Percentiles rank a stretch among this genome's conserved stretches.
Evolutionary conservation across 805 yeast genomes (phyloP).

Genomic region (Metschnikowia similis): DNA sequence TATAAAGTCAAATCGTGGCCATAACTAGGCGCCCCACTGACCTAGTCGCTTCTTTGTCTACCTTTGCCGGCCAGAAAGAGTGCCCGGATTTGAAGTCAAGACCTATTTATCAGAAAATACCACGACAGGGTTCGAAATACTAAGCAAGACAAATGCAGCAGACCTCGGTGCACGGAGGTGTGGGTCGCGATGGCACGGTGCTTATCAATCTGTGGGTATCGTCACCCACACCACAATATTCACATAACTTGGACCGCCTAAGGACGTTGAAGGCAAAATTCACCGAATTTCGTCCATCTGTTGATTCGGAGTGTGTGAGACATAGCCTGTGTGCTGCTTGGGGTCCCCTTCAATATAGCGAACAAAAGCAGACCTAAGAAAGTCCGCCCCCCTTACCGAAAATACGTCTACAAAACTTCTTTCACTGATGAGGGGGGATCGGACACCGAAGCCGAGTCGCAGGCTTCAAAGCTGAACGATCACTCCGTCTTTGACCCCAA

Average conservation of each 20-base stretch:
- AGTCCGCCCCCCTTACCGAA: slow-evolving; percentile 71
- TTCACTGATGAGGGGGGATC: slow-evolving; percentile 20
- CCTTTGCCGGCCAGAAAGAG: too few relatives aligned
- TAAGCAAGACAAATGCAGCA: too few relatives aligned
- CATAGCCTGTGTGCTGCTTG: not conserved
- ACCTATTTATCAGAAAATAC: too few relatives aligned
- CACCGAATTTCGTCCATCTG: not conserved
- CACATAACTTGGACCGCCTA: not conserved
- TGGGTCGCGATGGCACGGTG: not conserved
- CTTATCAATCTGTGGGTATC: not conserved
- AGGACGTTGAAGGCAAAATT: not conserved
- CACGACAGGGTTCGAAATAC: too few relatives aligned
- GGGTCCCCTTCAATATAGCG: slow-evolving; percentile 48
- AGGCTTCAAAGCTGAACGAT: not conserved
- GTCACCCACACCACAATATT: not conserved
- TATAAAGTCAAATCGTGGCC: too few relatives aligned
- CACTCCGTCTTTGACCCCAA: slow-evolving; percentile 13
- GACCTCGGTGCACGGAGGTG: not conserved
- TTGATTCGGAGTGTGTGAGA: not conserved
- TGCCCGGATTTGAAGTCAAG: too few relatives aligned
- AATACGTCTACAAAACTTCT: slow-evolving; percentile 57
- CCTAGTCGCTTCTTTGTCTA: too few relatives aligned
- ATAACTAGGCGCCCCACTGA: too few relatives aligned
- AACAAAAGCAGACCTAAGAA: slow-evolving; percentile 86
- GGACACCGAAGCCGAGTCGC: slow-evolving; percentile 8